These are phyloP conservation scores for Cercospora zeae-maydis DNA, from an alignment of 2,329 filamentous ascomycete species.

Conservation along the genomic window DNA sequence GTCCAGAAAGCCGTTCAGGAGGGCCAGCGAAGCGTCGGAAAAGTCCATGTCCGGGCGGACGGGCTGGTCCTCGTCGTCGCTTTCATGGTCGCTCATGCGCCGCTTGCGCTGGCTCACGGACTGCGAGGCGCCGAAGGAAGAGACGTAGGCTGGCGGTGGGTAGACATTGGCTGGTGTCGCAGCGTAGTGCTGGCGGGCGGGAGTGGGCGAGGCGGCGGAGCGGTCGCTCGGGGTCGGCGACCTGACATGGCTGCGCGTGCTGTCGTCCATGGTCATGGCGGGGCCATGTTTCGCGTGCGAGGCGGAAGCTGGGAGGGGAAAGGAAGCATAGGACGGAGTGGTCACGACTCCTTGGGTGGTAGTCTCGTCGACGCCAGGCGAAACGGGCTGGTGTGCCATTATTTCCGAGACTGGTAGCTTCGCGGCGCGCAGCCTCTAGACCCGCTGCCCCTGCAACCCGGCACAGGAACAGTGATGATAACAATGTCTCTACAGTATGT, in stretches of 20 bases:
- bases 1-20: constrained; percentile 91
- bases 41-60: constrained; percentile 66
- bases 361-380: background rate
- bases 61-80: constrained; percentile 61
- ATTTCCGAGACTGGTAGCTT: background rate
- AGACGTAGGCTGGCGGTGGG: constrained; percentile 83
- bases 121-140: constrained; percentile 80
- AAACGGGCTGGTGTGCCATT: background rate
- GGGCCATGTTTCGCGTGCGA: constrained; percentile 14
- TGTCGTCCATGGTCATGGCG: constrained; percentile 1
- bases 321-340: constrained; percentile 12
- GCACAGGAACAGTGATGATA: background rate
- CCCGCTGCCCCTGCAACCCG: background rate
- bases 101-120: constrained; percentile 79
- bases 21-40: constrained; percentile 65
- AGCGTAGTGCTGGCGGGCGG: constrained; percentile 16
- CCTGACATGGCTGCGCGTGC: constrained; percentile 17
- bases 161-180: constrained; percentile 47
- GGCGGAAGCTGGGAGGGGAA: constrained; percentile 12
- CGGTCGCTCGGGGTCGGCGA: constrained; percentile 6
- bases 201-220: constrained; percentile 8
- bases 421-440: background rate
- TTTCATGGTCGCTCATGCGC: constrained; percentile 54
- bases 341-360: constrained; percentile 2
- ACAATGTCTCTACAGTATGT: background rate